Percentiles rank a stretch among this genome's conserved stretches.
Evolutionary conservation across 305 asterid genomes (phyloP).

Genomic region (Fraxinus floribunda): DNA sequence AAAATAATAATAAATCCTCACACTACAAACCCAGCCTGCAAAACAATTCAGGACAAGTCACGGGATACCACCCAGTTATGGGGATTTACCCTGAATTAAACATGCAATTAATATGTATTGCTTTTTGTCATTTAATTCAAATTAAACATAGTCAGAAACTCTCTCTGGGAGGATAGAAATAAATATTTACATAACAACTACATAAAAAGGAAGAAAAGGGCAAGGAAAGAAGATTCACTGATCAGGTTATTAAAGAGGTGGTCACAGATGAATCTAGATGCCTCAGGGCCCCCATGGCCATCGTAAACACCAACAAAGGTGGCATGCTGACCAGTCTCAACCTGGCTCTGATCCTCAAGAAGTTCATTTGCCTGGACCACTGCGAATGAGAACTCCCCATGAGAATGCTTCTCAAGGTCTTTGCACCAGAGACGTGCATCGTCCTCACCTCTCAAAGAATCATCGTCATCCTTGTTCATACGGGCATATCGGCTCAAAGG

Average conservation of each 20-base stretch:
- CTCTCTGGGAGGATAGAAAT: background rate
- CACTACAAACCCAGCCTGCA: background rate
- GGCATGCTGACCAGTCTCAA: slow-evolving; percentile 54
- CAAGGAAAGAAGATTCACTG: slow-evolving; percentile 34
- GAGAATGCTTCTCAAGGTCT: slow-evolving; percentile 71
- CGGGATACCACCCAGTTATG: background rate
- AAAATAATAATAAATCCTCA: background rate
- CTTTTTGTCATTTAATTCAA: background rate
- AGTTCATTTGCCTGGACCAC: slow-evolving; percentile 65
- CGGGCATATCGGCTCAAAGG: slow-evolving; percentile 68
- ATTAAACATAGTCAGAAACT: background rate
- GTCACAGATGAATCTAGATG: slow-evolving; percentile 53
- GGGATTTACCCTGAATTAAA: background rate
- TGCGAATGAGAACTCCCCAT: slow-evolving; percentile 69
- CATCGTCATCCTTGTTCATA: slow-evolving; percentile 60
- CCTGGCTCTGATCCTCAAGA: slow-evolving; percentile 80
- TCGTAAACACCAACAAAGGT: slow-evolving; percentile 77
- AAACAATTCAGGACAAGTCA: background rate
- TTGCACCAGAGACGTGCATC: slow-evolving; percentile 61
- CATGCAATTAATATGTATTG: background rate
- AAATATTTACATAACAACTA: slow-evolving; percentile 6
- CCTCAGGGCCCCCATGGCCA: slow-evolving; percentile 82
- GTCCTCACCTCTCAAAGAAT: slow-evolving; percentile 37
- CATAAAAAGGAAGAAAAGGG: background rate
- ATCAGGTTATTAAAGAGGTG: slow-evolving; percentile 54